Base-by-base conservation (phyloP, 2,329 filamentous ascomycete genomes). In the Meredithiella fracta region DNA sequence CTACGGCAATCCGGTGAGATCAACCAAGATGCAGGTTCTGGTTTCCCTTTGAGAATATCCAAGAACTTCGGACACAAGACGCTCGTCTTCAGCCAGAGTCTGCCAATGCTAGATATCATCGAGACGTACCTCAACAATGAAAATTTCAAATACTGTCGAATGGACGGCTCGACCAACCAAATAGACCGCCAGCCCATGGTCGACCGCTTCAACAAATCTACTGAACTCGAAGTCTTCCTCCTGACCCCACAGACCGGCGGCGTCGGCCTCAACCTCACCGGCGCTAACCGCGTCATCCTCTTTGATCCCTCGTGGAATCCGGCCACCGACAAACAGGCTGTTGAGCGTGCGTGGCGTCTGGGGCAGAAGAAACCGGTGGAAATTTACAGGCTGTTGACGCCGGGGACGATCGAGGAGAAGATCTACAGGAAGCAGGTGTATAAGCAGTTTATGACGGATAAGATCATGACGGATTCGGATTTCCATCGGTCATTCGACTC, bases 291-390 rank as follows among this genome's bases (percentile, higher is more conserved):
- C 34, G 91, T 98, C 60, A 95, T 98, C 65, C 97, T 98, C 55
- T 98, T 92, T 65, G 94, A 98, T 64, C 94, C 92, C 0, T 92
- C 98, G 66, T 98, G 92, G 92, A 97, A 97, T 63, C 92, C 91
- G 1, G 96, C 91, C 0, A 97, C 91, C 0, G 92, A 98, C 65
- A 75, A 96, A 25, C 92, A 98, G 69, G 92, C 92, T 15, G 83
- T 92, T 51, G 92, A 98, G 68, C 80, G 92, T 64, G 92, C 94
- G 4, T 98, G 92, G 92, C 82, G 92, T 57, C 72, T 98, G 1
- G 92, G 92, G 0, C 92, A 98, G 70, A 96, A 94, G 67, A 83
- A 85, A 55, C 88, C 95, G 51, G 92, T 98, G 26, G 90, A 88
- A 3, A 95, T 98, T 22, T 98, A 96, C 66, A 85, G 94, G 37